Percentiles rank a stretch among this genome's conserved stretches.
Evolutionary conservation across 768 basidiomycete genomes (phyloP).

Genomic region (Tulasnella sp.): DNA sequence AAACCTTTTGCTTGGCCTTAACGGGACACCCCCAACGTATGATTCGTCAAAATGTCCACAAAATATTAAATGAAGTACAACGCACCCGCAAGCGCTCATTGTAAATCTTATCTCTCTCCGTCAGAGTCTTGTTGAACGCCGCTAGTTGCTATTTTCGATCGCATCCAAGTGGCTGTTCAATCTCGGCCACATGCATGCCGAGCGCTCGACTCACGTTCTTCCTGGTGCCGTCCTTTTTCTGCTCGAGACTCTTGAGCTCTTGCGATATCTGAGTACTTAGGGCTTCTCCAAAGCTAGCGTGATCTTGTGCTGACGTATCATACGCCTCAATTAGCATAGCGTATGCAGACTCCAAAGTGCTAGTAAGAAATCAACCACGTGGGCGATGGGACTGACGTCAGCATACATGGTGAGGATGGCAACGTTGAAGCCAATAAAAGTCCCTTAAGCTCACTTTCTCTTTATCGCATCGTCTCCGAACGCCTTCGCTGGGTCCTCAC

Average conservation of each 20-base stretch:
- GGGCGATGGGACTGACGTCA: neutral
- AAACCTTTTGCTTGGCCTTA: constrained; percentile 60
- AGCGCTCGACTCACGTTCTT: constrained; percentile 40
- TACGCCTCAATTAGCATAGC: constrained; percentile 53
- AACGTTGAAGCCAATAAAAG: neutral
- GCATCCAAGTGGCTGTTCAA: neutral
- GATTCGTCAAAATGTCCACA: neutral
- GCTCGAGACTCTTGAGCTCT: constrained; percentile 47
- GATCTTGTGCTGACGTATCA: constrained; percentile 52
- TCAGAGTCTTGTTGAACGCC: constrained; percentile 58
- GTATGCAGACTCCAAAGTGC: constrained; percentile 65
- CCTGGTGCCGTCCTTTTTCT: constrained; percentile 51
- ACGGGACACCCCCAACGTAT: neutral
- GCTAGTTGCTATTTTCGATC: constrained; percentile 41
- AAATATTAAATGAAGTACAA: neutral
- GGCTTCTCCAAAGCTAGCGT: constrained; percentile 51
- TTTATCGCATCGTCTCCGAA: constrained; percentile 42
- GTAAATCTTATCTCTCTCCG: constrained; percentile 58
- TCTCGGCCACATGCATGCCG: neutral
- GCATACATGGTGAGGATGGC: neutral
- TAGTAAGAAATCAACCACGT: constrained; percentile 22
- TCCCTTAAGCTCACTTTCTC: constrained; percentile 42
- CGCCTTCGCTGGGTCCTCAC: constrained; percentile 53
- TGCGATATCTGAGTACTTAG: constrained; percentile 51
- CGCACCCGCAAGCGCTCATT: constrained; percentile 59